phyloP scores from a whole-genome alignment of 2,329 filamentous ascomycete species.

The Fusarium sp. region DNA sequence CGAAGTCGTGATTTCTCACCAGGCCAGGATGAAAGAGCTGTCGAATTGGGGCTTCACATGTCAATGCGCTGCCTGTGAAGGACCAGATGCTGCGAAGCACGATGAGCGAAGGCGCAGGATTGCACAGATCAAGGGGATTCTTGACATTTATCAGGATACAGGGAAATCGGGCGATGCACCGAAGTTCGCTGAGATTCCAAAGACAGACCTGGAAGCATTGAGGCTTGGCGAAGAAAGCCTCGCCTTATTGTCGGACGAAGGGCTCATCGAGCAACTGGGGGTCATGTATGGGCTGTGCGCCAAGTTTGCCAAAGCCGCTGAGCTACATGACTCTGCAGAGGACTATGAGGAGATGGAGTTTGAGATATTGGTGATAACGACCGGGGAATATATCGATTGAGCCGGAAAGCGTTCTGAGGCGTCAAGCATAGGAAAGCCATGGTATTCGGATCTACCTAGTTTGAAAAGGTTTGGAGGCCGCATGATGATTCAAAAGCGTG shows the following conservation, averaged over 20 bases:
- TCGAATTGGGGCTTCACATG: slow-evolving; percentile 12
- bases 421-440: not conserved
- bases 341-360: slow-evolving; percentile 15
- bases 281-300: slow-evolving; percentile 14
- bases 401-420: accelerated
- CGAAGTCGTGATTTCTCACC: not conserved
- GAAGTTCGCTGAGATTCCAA: slow-evolving; percentile 2
- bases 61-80: not conserved
- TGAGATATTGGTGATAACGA: slow-evolving; percentile 8
- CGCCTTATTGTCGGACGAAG: not conserved
- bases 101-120: slow-evolving; percentile 18
- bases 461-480: accelerated
- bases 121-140: slow-evolving; percentile 2
- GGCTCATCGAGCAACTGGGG: slow-evolving; percentile 4
- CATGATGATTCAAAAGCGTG: accelerated
- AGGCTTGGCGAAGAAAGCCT: not conserved
- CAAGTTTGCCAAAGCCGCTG: not conserved
- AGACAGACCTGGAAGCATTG: slow-evolving; percentile 5
- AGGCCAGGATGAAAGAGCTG: not conserved
- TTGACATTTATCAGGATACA: slow-evolving; percentile 3
- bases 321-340: not conserved
- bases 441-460: accelerated
- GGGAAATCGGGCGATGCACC: not conserved
- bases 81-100: not conserved
- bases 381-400: slow-evolving; percentile 4